phyloP scores from a whole-genome alignment of 192 early-diverging fungal species.

The Backusella australiensis region DNA sequence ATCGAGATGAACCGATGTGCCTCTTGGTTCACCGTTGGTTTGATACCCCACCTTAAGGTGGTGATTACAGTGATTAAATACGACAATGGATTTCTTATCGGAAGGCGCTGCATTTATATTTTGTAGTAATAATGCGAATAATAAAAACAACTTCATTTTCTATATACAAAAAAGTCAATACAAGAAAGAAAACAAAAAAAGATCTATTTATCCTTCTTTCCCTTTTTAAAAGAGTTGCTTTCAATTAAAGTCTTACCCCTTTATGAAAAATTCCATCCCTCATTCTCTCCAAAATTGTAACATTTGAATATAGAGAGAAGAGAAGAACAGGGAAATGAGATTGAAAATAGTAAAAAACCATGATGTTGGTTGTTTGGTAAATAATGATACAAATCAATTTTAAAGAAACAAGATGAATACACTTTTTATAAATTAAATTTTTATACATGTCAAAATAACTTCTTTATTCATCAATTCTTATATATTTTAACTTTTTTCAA shows the following conservation, averaged over 20 bases:
- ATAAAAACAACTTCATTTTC: background rate
- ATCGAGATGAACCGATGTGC: background rate
- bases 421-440: too few relatives aligned
- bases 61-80: constrained; percentile 6
- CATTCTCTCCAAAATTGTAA: background rate
- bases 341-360: background rate
- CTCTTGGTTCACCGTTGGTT: constrained; percentile 1
- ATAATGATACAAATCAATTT: too few relatives aligned
- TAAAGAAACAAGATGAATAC: background rate
- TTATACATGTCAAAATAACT: too few relatives aligned
- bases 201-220: background rate
- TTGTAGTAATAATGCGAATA: background rate
- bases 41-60: constrained; percentile 3
- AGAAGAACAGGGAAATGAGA: background rate
- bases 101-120: background rate
- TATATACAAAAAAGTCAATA: background rate
- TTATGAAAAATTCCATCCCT: constrained; percentile 9
- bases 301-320: background rate
- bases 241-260: background rate
- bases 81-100: constrained; percentile 8
- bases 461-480: background rate
- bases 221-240: background rate
- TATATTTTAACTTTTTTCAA: background rate
- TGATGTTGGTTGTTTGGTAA: too few relatives aligned
- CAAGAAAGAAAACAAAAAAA: background rate